phyloP scores from a whole-genome alignment of 2,329 filamentous ascomycete species.

The Cladobotryum protrusum region DNA sequence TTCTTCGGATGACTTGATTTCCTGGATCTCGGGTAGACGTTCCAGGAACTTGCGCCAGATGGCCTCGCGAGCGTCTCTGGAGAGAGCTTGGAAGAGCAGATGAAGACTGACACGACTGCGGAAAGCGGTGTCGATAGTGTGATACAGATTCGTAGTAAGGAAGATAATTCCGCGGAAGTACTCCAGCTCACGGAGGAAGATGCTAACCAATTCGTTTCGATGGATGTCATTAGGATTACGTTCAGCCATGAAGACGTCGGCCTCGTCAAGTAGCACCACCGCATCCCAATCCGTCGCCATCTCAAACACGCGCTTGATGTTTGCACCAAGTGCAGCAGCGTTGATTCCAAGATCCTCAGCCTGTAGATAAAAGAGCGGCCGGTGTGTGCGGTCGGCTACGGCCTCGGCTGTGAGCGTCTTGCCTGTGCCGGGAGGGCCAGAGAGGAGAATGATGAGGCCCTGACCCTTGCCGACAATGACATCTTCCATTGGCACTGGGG shows the following conservation, averaged over 20 bases:
- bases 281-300: conserved; percentile 45
- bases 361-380: conserved; percentile 40
- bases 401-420: conserved; percentile 41
- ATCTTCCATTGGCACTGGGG: conserved; percentile 26
- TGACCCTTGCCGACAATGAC: conserved; percentile 38
- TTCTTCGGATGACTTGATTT: background rate
- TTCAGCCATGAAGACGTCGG: conserved; percentile 47
- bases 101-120: conserved; percentile 42
- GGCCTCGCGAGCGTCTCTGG: conserved; percentile 29
- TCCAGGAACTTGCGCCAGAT: conserved; percentile 44
- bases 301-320: conserved; percentile 40
- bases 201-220: conserved; percentile 43
- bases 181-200: conserved; percentile 41
- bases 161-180: conserved; percentile 41
- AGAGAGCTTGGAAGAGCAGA: conserved; percentile 37
- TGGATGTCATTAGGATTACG: conserved; percentile 39
- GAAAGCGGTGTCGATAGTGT: conserved; percentile 39
- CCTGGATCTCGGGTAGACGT: conserved; percentile 22
- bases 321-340: conserved; percentile 38
- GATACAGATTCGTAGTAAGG: conserved; percentile 37
- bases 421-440: conserved; percentile 40
- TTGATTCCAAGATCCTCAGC: conserved; percentile 43
- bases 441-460: conserved; percentile 40
- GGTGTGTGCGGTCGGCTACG: conserved; percentile 35
- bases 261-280: conserved; percentile 47